Percentiles rank a stretch among this genome's conserved stretches.
Conservation (phyloP, 2,329 filamentous ascomycete genomes). For the Fusarium heterosporum region DNA sequence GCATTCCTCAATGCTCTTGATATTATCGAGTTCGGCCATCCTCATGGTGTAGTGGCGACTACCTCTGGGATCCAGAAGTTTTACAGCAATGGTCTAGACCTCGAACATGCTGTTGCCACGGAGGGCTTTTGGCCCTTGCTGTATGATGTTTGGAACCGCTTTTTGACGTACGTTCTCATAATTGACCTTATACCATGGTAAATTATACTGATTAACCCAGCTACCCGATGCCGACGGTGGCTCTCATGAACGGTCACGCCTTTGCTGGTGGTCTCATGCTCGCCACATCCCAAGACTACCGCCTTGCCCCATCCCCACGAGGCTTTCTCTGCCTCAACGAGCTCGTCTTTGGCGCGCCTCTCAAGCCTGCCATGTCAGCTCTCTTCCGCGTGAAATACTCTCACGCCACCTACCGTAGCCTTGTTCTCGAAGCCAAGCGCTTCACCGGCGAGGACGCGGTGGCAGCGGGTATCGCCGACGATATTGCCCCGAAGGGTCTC, state of each 20-base stretch:
- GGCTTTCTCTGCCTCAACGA: constrained; percentile 88
- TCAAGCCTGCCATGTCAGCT: constrained; percentile 77
- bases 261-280: constrained; percentile 87
- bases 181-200: too few relatives aligned
- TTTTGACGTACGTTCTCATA: constrained; percentile 54
- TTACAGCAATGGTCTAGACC: constrained; percentile 86
- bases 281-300: constrained; percentile 85
- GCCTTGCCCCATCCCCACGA: constrained; percentile 75
- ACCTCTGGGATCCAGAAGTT: constrained; percentile 82
- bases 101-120: constrained; percentile 71
- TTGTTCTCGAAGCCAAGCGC: constrained; percentile 80
- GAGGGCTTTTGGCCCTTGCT: constrained; percentile 72
- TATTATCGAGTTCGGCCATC: constrained; percentile 74
- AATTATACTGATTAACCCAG: constrained; percentile 30
- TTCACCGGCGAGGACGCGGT: constrained; percentile 73
- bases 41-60: constrained; percentile 80
- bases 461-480: constrained; percentile 75
- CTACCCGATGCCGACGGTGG: constrained; percentile 85
- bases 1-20: constrained; percentile 78
- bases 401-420: constrained; percentile 66
- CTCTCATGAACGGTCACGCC: constrained; percentile 82
- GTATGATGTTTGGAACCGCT: constrained; percentile 72
- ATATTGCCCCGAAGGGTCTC: constrained; percentile 67
- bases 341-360: constrained; percentile 80
- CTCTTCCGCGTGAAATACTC: constrained; percentile 79